These are phyloP conservation scores for Apostasia ramifera DNA, from an alignment of 106 monocot species.

Conservation along the genomic window DNA sequence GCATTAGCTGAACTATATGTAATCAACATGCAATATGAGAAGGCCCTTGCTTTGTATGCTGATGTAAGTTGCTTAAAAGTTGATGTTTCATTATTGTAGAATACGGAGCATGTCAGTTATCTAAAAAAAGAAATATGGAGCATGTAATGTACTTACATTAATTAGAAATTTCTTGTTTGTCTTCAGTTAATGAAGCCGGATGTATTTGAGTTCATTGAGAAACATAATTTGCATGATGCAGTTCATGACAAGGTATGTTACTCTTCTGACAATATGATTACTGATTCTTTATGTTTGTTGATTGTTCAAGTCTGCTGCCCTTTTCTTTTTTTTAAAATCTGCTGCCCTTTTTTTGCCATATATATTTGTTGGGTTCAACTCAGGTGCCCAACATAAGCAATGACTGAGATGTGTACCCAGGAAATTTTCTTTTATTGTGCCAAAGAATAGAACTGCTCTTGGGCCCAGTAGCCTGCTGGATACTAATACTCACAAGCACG, in stretches of 20 bases:
- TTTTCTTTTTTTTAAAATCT: too few relatives aligned
- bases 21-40: slow-evolving; percentile 80
- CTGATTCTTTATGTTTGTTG: too few relatives aligned
- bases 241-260: slow-evolving; percentile 80
- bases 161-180: slow-evolving; percentile 1
- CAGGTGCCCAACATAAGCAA: too few relatives aligned
- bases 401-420: too few relatives aligned
- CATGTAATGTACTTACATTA: not conserved
- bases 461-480: too few relatives aligned
- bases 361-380: too few relatives aligned
- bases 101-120: too few relatives aligned
- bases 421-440: too few relatives aligned
- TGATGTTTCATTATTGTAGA: not conserved
- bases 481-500: too few relatives aligned
- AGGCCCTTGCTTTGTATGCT: slow-evolving; percentile 75
- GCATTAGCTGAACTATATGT: slow-evolving; percentile 89
- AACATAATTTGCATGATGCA: slow-evolving; percentile 71
- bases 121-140: not conserved
- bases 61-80: slow-evolving; percentile 63
- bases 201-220: slow-evolving; percentile 93
- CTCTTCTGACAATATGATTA: not conserved
- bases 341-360: not conserved
- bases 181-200: slow-evolving; percentile 87
- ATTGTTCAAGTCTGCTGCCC: not conserved
- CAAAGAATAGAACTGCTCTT: too few relatives aligned